These are phyloP conservation scores for Pterula multifida DNA, from an alignment of 1,284 basidiomycete genomes.

Conservation along the genomic window DNA sequence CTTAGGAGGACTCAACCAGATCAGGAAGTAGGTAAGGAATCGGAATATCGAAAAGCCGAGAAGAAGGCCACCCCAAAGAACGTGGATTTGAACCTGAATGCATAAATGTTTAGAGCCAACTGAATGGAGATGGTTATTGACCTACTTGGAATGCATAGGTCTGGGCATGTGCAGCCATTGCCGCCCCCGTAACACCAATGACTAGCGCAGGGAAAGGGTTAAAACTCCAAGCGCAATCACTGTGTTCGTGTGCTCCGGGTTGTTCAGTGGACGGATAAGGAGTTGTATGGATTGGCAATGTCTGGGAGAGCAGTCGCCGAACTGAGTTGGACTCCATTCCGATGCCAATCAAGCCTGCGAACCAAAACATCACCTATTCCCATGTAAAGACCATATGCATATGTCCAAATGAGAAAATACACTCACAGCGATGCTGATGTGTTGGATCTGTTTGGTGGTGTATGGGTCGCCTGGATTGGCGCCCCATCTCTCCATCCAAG, in stretches of 20 bases:
- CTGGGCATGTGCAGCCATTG: constrained; percentile 94
- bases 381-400: no score
- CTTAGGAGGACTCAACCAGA: constrained; percentile 72
- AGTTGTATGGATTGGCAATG: constrained; percentile 23
- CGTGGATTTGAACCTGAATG: constrained; percentile 79
- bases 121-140: constrained; percentile 3
- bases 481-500: constrained; percentile 95
- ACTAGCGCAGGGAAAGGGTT: constrained; percentile 93
- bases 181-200: constrained; percentile 87
- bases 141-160: constrained; percentile 75
- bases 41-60: constrained; percentile 68
- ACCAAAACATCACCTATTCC: constrained; percentile 80
- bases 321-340: constrained; percentile 73
- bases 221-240: constrained; percentile 64
- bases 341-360: constrained; percentile 85
- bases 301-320: constrained; percentile 56
- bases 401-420: no score
- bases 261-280: background rate
- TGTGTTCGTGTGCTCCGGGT: background rate
- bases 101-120: constrained; percentile 4
- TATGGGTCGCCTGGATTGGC: constrained; percentile 73
- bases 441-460: constrained; percentile 89
- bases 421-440: constrained; percentile 84
- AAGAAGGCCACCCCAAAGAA: constrained; percentile 90
- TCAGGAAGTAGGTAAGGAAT: constrained; percentile 87